Evolutionary conservation across 148 eudicot genomes (phyloP).

Genomic region (Linanthus parryae): DNA sequence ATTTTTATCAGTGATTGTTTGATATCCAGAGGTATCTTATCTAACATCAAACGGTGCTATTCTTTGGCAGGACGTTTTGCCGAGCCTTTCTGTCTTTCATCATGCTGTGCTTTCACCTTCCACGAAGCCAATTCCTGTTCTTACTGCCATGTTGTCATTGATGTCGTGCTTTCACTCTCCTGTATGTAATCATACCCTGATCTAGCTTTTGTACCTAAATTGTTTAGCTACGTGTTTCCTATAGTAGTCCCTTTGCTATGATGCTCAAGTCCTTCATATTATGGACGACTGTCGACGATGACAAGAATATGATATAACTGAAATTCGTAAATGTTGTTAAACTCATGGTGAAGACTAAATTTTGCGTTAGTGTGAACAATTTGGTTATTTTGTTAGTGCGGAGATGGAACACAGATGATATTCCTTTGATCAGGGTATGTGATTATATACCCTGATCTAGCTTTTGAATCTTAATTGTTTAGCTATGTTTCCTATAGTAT

Average conservation of each 20-base stretch:
- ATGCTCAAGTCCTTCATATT: not conserved
- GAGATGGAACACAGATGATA: too few relatives aligned
- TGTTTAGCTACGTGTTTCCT: not conserved
- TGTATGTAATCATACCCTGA: conserved; percentile 35
- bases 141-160: conserved; percentile 71
- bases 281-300: too few relatives aligned
- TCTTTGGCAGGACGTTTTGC: conserved; percentile 51
- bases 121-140: conserved; percentile 68
- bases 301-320: too few relatives aligned
- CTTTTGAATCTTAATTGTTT: too few relatives aligned
- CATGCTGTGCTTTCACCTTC: conserved; percentile 67
- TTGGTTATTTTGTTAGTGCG: too few relatives aligned
- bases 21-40: not conserved
- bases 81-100: conserved; percentile 47
- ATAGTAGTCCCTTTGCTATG: not conserved
- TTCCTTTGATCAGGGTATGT: too few relatives aligned
- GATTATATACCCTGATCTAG: too few relatives aligned
- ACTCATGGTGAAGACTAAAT: too few relatives aligned
- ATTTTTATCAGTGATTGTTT: not conserved
- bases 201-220: not conserved
- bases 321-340: too few relatives aligned
- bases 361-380: too few relatives aligned
- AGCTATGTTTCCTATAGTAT: too few relatives aligned
- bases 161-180: conserved; percentile 62
- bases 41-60: conserved; percentile 3